A percentile compares a stretch with the other conserved stretches of the same genome.
Evolutionary conservation across 495 filamentous ascomycete species (phyloP).

Genomic region (Penicillium roqueforti): DNA sequence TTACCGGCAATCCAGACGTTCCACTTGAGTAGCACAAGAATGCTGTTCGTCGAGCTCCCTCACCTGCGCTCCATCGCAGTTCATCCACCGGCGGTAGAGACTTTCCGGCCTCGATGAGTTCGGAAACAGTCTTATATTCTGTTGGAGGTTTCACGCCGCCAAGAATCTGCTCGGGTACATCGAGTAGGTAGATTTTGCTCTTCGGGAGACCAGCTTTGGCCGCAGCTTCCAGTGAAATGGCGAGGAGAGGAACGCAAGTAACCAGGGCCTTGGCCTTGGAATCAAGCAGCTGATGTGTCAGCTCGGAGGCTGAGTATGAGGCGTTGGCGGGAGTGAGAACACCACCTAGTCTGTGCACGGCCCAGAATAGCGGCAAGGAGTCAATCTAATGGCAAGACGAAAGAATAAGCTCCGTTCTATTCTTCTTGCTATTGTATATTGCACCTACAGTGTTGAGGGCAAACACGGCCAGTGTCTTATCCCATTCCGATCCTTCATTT

Average conservation of each 20-base stretch:
- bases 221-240: conserved; percentile 66
- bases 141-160: conserved; percentile 43
- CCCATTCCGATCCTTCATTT: conserved; percentile 76
- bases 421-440: neutral
- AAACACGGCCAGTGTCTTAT: conserved; percentile 77
- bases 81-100: conserved; percentile 58
- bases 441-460: conserved; percentile 71
- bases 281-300: conserved; percentile 74
- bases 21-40: conserved; percentile 90
- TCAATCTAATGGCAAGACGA: conserved; percentile 60
- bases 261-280: conserved; percentile 74
- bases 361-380: conserved; percentile 69
- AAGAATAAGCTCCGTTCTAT: neutral
- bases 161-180: conserved; percentile 53
- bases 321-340: conserved; percentile 80
- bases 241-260: conserved; percentile 71
- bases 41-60: conserved; percentile 70
- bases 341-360: conserved; percentile 70
- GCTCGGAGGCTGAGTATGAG: conserved; percentile 68
- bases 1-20: conserved; percentile 78
- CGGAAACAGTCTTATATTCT: conserved; percentile 65
- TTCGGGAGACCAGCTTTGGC: conserved; percentile 62
- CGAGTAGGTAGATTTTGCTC: conserved; percentile 69
- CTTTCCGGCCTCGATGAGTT: conserved; percentile 63
- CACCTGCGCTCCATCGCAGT: conserved; percentile 66